Conservation (phyloP, 768 basidiomycete genomes). For the Mycena sanguinolenta region DNA sequence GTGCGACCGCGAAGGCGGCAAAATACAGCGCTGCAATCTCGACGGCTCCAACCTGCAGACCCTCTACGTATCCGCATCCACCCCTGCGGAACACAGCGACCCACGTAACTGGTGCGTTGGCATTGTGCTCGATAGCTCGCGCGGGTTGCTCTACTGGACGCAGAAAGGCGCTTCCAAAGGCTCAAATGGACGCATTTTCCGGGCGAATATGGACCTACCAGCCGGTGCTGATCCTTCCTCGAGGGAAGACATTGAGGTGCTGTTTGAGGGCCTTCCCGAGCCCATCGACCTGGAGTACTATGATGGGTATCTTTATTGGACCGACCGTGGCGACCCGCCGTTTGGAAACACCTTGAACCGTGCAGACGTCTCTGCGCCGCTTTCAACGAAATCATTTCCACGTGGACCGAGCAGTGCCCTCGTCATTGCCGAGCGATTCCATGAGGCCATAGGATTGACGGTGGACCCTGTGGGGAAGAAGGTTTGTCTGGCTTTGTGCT, state of each 20-base stretch:
- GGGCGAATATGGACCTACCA: slow-evolving; percentile 20
- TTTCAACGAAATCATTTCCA: not conserved
- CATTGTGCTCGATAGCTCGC: slow-evolving; percentile 22
- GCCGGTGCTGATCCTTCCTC: not conserved
- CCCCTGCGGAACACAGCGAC: slow-evolving; percentile 25
- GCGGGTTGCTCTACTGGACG: slow-evolving; percentile 35
- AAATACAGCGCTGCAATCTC: slow-evolving; percentile 33
- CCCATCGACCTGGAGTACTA: slow-evolving; percentile 32
- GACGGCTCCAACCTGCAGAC: slow-evolving; percentile 32
- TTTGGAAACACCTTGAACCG: slow-evolving; percentile 35
- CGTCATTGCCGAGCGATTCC: slow-evolving; percentile 34
- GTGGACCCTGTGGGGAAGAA: slow-evolving; percentile 28
- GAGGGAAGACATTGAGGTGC: slow-evolving; percentile 10
- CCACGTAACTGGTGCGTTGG: slow-evolving; percentile 35
- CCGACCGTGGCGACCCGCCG: slow-evolving; percentile 33
- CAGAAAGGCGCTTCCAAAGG: slow-evolving; percentile 34
- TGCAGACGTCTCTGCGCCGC: slow-evolving; percentile 24
- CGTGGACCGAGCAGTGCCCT: slow-evolving; percentile 17
- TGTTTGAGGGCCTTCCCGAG: slow-evolving; percentile 30
- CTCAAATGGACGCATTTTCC: slow-evolving; percentile 27
- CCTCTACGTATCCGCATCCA: slow-evolving; percentile 27
- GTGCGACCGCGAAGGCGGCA: slow-evolving; percentile 37
- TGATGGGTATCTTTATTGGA: slow-evolving; percentile 27
- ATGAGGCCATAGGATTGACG: slow-evolving; percentile 34
- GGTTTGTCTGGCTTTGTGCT: no score